phyloP scores from a whole-genome alignment of 1,139 yeast species.

The Pichia sp. region DNA sequence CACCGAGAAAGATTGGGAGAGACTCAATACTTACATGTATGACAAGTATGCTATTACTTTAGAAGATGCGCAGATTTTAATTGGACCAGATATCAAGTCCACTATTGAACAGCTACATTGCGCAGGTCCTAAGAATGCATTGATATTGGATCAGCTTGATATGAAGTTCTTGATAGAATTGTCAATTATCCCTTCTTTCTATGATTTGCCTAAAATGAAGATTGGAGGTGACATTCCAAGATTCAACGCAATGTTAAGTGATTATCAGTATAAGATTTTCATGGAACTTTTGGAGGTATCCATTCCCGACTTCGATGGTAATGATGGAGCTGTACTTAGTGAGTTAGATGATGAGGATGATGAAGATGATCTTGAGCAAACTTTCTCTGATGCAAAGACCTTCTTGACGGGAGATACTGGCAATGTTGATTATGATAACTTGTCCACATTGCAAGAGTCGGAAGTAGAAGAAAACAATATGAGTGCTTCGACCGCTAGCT shows the following conservation, averaged over 20 bases:
- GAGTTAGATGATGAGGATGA: conserved; percentile 1
- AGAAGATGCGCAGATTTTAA: conserved; percentile 81
- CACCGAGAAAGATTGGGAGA: conserved; percentile 64
- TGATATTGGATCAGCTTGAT: conserved; percentile 70
- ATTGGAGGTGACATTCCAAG: conserved; percentile 78
- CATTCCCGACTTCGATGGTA: conserved; percentile 51
- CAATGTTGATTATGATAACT: too few species aligned
- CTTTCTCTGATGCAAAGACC: conserved; percentile 3
- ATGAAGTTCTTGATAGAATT: conserved; percentile 69
- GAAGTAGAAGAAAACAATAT: background rate
- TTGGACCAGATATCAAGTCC: conserved; percentile 75
- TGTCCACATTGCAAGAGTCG: too few species aligned
- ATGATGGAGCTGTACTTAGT: conserved; percentile 3
- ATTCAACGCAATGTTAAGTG: conserved; percentile 67
- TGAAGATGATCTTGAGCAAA: background rate
- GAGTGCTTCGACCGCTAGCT: conserved; percentile 1
- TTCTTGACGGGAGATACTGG: background rate
- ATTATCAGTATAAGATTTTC: conserved; percentile 81
- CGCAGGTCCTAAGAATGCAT: conserved; percentile 38
- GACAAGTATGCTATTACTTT: conserved; percentile 74
- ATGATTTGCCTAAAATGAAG: conserved; percentile 62
- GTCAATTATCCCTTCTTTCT: conserved; percentile 74
- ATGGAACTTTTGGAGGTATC: conserved; percentile 66
- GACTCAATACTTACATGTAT: conserved; percentile 74
- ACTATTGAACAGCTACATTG: conserved; percentile 65